Percentiles rank a stretch among this genome's conserved stretches.
These are phyloP conservation scores for Sideroxylon spinosum DNA, from an alignment of 179 eudicot species.

Conservation along the genomic window DNA sequence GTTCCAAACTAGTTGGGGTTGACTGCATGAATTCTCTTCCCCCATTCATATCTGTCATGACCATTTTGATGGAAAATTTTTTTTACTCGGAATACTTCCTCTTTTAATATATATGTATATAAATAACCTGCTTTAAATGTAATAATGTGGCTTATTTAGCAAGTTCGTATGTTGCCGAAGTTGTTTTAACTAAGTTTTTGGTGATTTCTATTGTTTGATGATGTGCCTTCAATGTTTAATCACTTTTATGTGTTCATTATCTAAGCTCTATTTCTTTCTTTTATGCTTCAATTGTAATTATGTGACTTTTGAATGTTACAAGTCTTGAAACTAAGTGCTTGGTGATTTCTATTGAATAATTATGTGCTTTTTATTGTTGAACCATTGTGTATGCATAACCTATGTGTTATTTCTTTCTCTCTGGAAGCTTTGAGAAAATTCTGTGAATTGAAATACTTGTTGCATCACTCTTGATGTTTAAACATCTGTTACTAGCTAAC, in stretches of 20 bases:
- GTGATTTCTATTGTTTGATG: too few species aligned
- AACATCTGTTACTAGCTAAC: background rate
- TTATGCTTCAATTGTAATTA: too few species aligned
- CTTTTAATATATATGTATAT: background rate
- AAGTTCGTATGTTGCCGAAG: too few species aligned
- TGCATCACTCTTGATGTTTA: background rate
- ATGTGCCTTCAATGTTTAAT: too few species aligned
- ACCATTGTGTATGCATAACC: constrained; percentile 1
- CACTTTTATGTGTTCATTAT: too few species aligned
- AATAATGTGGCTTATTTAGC: too few species aligned
- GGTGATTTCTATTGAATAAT: background rate
- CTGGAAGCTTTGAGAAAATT: background rate
- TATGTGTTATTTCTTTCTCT: background rate
- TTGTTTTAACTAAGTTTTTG: too few species aligned
- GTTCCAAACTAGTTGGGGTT: too few species aligned
- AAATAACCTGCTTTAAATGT: background rate
- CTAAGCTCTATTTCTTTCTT: too few species aligned
- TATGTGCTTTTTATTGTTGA: background rate
- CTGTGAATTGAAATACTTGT: constrained; percentile 8
- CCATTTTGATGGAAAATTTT: background rate
- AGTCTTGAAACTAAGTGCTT: background rate
- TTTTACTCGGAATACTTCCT: too few species aligned
- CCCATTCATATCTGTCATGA: background rate
- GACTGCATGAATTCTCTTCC: too few species aligned
- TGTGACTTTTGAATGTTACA: background rate